A percentile compares a stretch with the other conserved stretches of the same genome.
Conservation (phyloP, 257 asterid species). For the Cinchona pubescens region DNA sequence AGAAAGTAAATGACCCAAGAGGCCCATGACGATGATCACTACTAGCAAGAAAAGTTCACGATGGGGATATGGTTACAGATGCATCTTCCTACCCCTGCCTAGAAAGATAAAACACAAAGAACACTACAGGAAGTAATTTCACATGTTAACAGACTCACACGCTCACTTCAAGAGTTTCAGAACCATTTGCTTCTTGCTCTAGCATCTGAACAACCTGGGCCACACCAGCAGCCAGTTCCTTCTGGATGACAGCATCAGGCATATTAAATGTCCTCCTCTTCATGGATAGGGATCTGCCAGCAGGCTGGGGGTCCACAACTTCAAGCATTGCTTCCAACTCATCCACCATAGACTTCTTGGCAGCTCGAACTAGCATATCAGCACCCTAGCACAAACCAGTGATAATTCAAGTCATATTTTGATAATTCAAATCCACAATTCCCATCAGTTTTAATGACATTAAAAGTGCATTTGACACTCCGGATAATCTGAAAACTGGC, state of each 20-base stretch:
- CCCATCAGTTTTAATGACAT: not conserved
- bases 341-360: slow-evolving; percentile 71
- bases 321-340: slow-evolving; percentile 97
- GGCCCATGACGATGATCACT: not conserved
- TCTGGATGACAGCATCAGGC: slow-evolving; percentile 69
- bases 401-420: not conserved
- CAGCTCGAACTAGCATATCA: slow-evolving; percentile 70
- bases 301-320: slow-evolving; percentile 81
- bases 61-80: not conserved
- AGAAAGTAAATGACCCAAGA: not conserved
- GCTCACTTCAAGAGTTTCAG: slow-evolving; percentile 53
- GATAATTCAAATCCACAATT: not conserved
- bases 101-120: slow-evolving; percentile 16
- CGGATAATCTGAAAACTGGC: not conserved
- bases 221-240: slow-evolving; percentile 83
- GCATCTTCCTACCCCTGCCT: not conserved
- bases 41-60: slow-evolving; percentile 1
- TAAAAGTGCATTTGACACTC: not conserved
- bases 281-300: slow-evolving; percentile 44
- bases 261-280: slow-evolving; percentile 85
- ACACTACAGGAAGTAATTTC: not conserved
- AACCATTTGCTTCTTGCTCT: slow-evolving; percentile 47
- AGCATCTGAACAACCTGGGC: slow-evolving; percentile 84
- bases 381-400: slow-evolving; percentile 51
- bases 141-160: slow-evolving; percentile 21